Percentiles rank a stretch among this genome's conserved stretches.
Evolutionary conservation across 1,284 basidiomycete species (phyloP).

Genomic region (Puccinia novopanici): DNA sequence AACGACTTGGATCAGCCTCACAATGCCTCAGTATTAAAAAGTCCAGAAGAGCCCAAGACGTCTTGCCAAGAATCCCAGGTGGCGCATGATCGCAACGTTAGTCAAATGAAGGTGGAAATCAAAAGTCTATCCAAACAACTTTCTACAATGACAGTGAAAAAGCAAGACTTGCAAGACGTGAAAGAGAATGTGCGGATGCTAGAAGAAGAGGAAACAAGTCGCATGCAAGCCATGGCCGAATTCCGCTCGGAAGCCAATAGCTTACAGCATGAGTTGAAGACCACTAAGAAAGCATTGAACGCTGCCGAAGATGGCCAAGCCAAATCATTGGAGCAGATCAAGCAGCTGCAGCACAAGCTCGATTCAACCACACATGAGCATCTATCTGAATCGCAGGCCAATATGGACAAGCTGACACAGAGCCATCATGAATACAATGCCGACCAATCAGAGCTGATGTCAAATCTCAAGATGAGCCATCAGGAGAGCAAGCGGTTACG

Average conservation of each 20-base stretch:
- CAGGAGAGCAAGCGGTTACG: neutral
- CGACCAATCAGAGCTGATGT: conserved; percentile 5
- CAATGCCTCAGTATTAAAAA: neutral
- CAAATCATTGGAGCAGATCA: neutral
- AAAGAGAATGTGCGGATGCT: conserved; percentile 29
- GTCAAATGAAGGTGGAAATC: conserved; percentile 16
- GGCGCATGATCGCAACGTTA: conserved; percentile 2
- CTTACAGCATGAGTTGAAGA: conserved; percentile 24
- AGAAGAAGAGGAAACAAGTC: conserved; percentile 7
- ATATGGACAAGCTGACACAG: conserved; percentile 14
- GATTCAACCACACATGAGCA: neutral
- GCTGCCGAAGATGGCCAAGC: neutral
- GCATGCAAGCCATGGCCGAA: conserved; percentile 20
- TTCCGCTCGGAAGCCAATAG: conserved; percentile 13
- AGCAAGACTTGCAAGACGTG: neutral
- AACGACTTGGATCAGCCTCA: neutral
- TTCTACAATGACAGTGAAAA: conserved; percentile 1
- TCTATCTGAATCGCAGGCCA: neutral
- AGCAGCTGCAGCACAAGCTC: neutral
- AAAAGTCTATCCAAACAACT: conserved; percentile 10
- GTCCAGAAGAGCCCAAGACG: neutral
- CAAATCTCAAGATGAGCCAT: neutral
- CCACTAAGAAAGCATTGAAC: neutral
- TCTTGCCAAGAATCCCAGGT: neutral
- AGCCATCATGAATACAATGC: neutral